phyloP scores from a whole-genome alignment of 2,329 filamentous ascomycete genomes.

The Aureobasidium musti region DNA sequence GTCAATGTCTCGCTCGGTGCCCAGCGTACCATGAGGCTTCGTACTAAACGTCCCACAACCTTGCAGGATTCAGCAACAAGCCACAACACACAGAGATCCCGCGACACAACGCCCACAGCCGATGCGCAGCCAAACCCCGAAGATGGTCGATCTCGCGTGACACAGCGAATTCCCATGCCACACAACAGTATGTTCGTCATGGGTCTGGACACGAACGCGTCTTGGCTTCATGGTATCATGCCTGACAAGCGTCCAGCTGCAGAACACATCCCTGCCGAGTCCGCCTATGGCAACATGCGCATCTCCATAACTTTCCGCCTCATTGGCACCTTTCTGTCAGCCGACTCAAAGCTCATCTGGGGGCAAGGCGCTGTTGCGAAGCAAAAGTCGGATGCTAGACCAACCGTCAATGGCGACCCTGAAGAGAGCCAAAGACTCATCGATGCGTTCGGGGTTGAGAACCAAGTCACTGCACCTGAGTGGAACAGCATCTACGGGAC shows the following conservation, averaged over 20 bases:
- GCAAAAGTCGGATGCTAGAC: constrained; percentile 58
- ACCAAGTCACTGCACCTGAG: constrained; percentile 67
- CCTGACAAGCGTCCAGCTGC: constrained; percentile 72
- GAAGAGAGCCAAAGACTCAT: constrained; percentile 69
- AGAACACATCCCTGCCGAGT: constrained; percentile 70
- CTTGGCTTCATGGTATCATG: constrained; percentile 90
- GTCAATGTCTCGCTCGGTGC: constrained; percentile 94
- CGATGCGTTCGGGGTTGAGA: constrained; percentile 80
- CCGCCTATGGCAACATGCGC: constrained; percentile 71
- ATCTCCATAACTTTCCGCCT: constrained; percentile 90
- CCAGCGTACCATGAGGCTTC: constrained; percentile 83
- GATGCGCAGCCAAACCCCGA: constrained; percentile 30
- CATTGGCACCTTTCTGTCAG: constrained; percentile 81
- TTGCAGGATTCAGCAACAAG: background rate
- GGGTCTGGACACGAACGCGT: constrained; percentile 76
- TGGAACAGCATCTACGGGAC: constrained; percentile 75
- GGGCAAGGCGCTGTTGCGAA: constrained; percentile 84
- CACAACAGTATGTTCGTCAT: constrained; percentile 89
- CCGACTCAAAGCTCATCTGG: constrained; percentile 72
- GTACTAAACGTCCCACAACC: constrained; percentile 66
- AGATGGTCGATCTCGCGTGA: constrained; percentile 51
- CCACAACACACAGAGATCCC: background rate
- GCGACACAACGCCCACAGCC: background rate
- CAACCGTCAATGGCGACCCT: constrained; percentile 69
- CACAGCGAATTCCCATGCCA: constrained; percentile 71